A percentile compares a stretch with the other conserved stretches of the same genome.
These are phyloP conservation scores for Starmera caribaea DNA, from an alignment of 805 yeast species.

Conservation along the genomic window DNA sequence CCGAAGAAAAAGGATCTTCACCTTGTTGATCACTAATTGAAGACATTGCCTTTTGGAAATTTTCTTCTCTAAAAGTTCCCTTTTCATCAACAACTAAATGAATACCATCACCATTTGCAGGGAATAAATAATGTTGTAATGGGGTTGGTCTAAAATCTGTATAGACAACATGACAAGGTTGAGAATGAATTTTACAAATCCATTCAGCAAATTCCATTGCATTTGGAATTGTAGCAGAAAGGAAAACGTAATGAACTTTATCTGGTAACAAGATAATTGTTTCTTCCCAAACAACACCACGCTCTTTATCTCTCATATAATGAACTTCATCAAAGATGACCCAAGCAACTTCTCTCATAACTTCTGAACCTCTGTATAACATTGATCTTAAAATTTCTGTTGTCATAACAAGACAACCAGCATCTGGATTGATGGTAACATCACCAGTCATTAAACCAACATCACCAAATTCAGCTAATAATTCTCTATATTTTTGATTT, in stretches of 20 bases:
- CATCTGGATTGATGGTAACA: constrained; percentile 96
- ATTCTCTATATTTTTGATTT: constrained; percentile 88
- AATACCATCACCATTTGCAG: constrained; percentile 98
- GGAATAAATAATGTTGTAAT: constrained; percentile 91
- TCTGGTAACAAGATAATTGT: constrained; percentile 93
- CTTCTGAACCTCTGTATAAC: constrained; percentile 95
- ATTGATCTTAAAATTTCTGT: constrained; percentile 95
- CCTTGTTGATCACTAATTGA: constrained; percentile 75
- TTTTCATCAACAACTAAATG: constrained; percentile 97
- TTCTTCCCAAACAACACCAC: constrained; percentile 99
- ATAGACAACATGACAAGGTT: constrained; percentile 97
- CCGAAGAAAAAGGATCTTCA: constrained; percentile 65
- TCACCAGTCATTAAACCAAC: constrained; percentile 99
- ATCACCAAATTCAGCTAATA: constrained; percentile 88
- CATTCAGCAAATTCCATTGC: constrained; percentile 99
- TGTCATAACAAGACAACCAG: constrained; percentile 97
- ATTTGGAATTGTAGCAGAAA: constrained; percentile 95
- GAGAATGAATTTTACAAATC: constrained; percentile 90
- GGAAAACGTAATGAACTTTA: constrained; percentile 85
- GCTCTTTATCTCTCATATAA: constrained; percentile 93
- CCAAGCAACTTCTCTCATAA: constrained; percentile 99
- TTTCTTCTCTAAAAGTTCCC: constrained; percentile 92
- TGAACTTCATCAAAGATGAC: constrained; percentile 97
- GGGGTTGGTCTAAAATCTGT: constrained; percentile 99
- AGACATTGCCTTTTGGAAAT: constrained; percentile 97